Conservation (phyloP, 208 protist species). For the Naegleria lovaniensis region DNA sequence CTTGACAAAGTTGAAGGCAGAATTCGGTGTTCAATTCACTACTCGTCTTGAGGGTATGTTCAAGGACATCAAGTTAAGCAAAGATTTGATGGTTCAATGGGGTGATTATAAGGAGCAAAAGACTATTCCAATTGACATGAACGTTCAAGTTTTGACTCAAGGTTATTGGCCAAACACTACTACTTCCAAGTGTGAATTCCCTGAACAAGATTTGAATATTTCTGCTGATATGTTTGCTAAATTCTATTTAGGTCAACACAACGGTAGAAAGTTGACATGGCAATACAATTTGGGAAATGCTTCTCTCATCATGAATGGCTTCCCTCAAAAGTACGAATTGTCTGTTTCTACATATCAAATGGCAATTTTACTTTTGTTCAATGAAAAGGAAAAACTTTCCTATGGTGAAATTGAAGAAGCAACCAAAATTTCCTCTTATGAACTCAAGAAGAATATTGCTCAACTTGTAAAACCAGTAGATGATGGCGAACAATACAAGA, state of each 20-base stretch:
- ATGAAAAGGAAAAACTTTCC: slow-evolving; percentile 45
- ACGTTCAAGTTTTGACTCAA: slow-evolving; percentile 64
- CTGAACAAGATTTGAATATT: slow-evolving; percentile 31
- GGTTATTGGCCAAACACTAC: slow-evolving; percentile 66
- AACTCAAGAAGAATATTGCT: slow-evolving; percentile 53
- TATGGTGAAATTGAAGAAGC: slow-evolving; percentile 45
- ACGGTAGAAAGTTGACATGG: slow-evolving; percentile 58
- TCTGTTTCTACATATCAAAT: slow-evolving; percentile 59
- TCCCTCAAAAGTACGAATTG: slow-evolving; percentile 48
- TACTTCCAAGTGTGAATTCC: slow-evolving; percentile 39
- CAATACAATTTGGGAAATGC: slow-evolving; percentile 53
- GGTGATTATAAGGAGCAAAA: not conserved
- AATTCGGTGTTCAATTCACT: slow-evolving; percentile 69
- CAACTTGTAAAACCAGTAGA: slow-evolving; percentile 28
- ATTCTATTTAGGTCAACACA: slow-evolving; percentile 58
- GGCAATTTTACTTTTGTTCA: slow-evolving; percentile 63
- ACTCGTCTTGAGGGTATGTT: slow-evolving; percentile 76
- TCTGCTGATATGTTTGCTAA: slow-evolving; percentile 54
- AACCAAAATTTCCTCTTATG: slow-evolving; percentile 41
- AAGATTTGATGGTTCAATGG: slow-evolving; percentile 50
- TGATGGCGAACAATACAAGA: not conserved
- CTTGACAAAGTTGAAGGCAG: slow-evolving; percentile 67
- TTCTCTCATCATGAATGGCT: not conserved
- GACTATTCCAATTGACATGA: slow-evolving; percentile 42
- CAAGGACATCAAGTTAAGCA: slow-evolving; percentile 31